Conservation (phyloP, 495 filamentous ascomycete genomes). For the Lentithecium fluviatile region DNA sequence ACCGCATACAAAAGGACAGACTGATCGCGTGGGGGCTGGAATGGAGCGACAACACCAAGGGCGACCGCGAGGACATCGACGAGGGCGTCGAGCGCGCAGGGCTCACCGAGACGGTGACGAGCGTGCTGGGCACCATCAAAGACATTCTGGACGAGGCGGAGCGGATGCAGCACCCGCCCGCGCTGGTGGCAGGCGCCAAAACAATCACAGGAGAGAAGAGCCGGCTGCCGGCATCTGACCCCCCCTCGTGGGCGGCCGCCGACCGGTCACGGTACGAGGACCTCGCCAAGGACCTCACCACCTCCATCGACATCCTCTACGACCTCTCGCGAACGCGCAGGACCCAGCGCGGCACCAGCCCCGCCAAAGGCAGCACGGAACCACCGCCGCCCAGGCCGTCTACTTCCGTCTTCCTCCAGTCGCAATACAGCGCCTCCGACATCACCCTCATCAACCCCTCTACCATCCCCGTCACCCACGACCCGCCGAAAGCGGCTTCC, state of each 20-base stretch:
- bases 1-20: slow-evolving; percentile 68
- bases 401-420: slow-evolving; percentile 26
- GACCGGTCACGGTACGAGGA: slow-evolving; percentile 64
- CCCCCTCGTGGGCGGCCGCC: slow-evolving; percentile 50
- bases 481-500: not conserved
- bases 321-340: slow-evolving; percentile 75
- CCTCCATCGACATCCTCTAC: slow-evolving; percentile 85
- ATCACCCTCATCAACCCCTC: slow-evolving; percentile 35
- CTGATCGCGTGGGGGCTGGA: slow-evolving; percentile 86
- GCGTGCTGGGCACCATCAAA: slow-evolving; percentile 86
- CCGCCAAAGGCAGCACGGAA: slow-evolving; percentile 43
- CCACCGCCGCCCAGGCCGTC: slow-evolving; percentile 27
- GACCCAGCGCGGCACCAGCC: slow-evolving; percentile 42
- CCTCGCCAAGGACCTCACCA: slow-evolving; percentile 73
- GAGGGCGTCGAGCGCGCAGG: slow-evolving; percentile 80
- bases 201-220: slow-evolving; percentile 36
- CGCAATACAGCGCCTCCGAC: slow-evolving; percentile 35
- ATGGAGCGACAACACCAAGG: slow-evolving; percentile 73
- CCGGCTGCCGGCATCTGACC: slow-evolving; percentile 29
- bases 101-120: slow-evolving; percentile 80
- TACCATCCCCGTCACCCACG: slow-evolving; percentile 8
- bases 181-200: slow-evolving; percentile 10
- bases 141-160: slow-evolving; percentile 84
- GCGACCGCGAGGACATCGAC: slow-evolving; percentile 75
- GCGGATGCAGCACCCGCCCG: slow-evolving; percentile 54